Evolutionary conservation across 257 asterid genomes (phyloP).

Genomic region (Solanum neorickii): DNA sequence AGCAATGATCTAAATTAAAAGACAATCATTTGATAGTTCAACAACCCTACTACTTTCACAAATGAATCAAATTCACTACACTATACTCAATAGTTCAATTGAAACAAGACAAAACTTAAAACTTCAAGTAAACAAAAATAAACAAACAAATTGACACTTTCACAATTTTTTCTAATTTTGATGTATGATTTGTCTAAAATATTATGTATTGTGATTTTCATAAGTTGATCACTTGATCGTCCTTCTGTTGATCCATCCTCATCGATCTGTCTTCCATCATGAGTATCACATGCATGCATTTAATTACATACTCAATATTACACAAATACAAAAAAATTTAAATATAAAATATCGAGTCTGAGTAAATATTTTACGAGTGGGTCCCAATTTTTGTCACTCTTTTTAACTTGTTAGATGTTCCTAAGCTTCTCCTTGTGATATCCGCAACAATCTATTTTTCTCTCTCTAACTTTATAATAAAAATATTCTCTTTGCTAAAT

Average conservation of each 20-base stretch:
- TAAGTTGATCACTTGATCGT: not conserved
- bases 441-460: constrained; percentile 35
- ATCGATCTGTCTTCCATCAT: not conserved
- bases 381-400: constrained; percentile 36
- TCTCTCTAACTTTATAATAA: constrained; percentile 4
- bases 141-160: not conserved
- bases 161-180: not conserved
- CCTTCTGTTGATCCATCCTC: not conserved
- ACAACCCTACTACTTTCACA: constrained; percentile 41
- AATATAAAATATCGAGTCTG: not conserved
- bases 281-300: not conserved
- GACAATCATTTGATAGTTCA: constrained; percentile 45
- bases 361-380: not conserved
- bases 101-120: not conserved
- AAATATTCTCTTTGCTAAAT: not conserved
- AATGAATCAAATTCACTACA: constrained; percentile 22
- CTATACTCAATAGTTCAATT: not conserved
- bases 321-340: not conserved
- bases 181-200: not conserved
- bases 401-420: constrained; percentile 21
- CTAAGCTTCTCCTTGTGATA: constrained; percentile 35
- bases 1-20: constrained; percentile 9
- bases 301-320: not conserved
- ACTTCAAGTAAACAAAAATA: not conserved
- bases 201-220: not conserved